These are phyloP conservation scores for Coriolopsis trogii DNA, from an alignment of 1,284 basidiomycete genomes.

Conservation along the genomic window DNA sequence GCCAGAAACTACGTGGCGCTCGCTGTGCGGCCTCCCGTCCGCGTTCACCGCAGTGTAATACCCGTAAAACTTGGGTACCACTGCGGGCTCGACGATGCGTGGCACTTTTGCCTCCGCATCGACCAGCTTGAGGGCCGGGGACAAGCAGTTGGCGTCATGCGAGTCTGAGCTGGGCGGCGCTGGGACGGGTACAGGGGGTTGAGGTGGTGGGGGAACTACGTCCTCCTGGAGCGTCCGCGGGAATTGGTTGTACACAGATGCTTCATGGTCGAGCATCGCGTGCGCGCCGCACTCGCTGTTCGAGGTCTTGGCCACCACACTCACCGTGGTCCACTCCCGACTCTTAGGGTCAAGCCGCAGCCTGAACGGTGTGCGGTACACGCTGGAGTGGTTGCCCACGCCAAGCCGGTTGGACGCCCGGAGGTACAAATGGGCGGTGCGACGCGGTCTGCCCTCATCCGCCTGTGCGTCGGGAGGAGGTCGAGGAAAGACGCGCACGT, in stretches of 20 bases:
- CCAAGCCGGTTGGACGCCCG: conserved; percentile 32
- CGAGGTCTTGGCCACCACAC: conserved; percentile 38
- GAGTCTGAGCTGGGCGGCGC: background rate
- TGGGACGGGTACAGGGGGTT: background rate
- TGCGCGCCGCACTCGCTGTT: conserved; percentile 18
- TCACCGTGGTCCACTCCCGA: conserved; percentile 26
- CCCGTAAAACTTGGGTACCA: conserved; percentile 58
- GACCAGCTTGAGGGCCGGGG: background rate
- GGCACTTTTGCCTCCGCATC: no score
- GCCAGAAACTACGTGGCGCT: background rate
- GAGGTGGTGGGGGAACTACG: background rate
- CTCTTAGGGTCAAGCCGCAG: conserved; percentile 32
- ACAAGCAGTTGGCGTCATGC: background rate
- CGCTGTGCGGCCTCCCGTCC: conserved; percentile 3
- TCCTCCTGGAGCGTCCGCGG: conserved; percentile 49
- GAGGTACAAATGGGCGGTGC: conserved; percentile 29
- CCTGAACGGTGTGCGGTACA: conserved; percentile 32
- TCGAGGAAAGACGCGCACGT: conserved; percentile 27
- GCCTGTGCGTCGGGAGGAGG: background rate
- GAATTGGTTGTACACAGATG: conserved; percentile 45
- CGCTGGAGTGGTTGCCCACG: conserved; percentile 36
- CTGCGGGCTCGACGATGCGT: conserved; percentile 23
- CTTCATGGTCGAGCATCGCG: conserved; percentile 40
- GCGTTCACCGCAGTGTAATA: conserved; percentile 43
- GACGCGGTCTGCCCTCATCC: background rate